A percentile compares a stretch with the other conserved stretches of the same genome.
Evolutionary conservation across 768 basidiomycete species (phyloP).

Genomic region (Leccinellum albellum): DNA sequence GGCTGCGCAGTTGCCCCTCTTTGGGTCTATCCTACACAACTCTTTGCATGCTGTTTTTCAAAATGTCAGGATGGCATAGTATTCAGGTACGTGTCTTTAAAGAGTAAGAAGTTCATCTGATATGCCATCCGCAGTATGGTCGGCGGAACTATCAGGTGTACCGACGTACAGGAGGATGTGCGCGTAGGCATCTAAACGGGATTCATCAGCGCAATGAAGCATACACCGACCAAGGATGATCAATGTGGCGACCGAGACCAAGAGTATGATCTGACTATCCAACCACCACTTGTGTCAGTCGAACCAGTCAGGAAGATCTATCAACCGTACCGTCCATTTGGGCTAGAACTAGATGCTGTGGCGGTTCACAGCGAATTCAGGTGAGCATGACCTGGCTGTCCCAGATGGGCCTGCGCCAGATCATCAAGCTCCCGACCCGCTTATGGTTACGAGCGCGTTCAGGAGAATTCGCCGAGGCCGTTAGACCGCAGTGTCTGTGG

Average conservation of each 20-base stretch:
- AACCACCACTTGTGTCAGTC: background rate
- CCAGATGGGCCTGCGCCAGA: background rate
- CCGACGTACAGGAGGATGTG: background rate
- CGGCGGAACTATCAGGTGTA: background rate
- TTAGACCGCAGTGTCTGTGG: background rate
- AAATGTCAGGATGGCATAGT: conserved; percentile 14
- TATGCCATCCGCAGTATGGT: background rate
- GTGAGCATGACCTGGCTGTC: background rate
- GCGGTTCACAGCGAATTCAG: background rate
- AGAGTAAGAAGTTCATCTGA: background rate
- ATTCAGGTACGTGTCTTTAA: conserved; percentile 2
- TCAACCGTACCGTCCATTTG: background rate
- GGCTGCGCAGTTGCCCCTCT: conserved; percentile 3
- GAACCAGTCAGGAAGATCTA: background rate
- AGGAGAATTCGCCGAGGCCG: background rate
- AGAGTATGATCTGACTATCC: background rate
- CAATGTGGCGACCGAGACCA: background rate
- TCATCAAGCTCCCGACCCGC: background rate
- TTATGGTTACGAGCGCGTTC: background rate
- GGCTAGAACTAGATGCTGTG: background rate
- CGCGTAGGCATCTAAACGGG: background rate
- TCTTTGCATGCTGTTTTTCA: background rate
- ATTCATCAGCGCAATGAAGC: background rate
- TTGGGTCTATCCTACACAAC: background rate
- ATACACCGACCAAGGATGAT: background rate